Evolutionary conservation across 257 asterid genomes (phyloP), one percentile per base, ranked within the genome.

Genomic region (Nicotiana noctiflora): DNA sequence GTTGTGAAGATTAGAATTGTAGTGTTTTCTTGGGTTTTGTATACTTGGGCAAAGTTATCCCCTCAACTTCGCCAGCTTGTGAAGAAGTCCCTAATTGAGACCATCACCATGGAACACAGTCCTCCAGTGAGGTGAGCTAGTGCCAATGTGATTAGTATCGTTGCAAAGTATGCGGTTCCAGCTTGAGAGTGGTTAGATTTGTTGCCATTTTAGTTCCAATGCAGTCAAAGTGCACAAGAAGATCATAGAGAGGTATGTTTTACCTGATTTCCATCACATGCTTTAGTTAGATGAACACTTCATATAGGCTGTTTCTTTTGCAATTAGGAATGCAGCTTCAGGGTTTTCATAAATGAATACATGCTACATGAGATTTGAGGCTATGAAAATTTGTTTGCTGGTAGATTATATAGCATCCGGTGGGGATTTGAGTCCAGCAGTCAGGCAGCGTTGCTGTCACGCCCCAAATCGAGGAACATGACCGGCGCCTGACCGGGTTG

Each of bases 51-150:
- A 51, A 95, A 95, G 88, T 84, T 95, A 9, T 74, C 98, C 27
- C 95, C 92, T 82, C 90, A 93, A 84, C 88, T 86, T 44, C 92
- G 96, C 4, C 96, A 88, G 86, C 86, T 91, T 6, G 99, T 95
- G 32, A 95, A 93, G 88, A 97, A 95, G 83, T 95, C 99, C 1
- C 88, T 95, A 61, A 90, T 91, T 62, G 98, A 93, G 27, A 95
- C 97, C 92, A 95, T 95, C 86, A 95, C 98, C 3, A 21, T 91
- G 84, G 98, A 95, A n/a, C n/a, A n/a, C n/a, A n/a, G n/a, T n/a
- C n/a, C n/a, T n/a, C n/a, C n/a, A n/a, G n/a, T n/a, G n/a, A 90
- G 99, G 86, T 86, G 92, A 85, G 99, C 99, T 55, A 96, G 99
- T 79, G 97, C 99, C 62, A 93, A 96, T 90, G 99, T 96, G 80